A percentile compares a stretch with the other conserved stretches of the same genome.
Evolutionary conservation across 208 protist genomes (phyloP).

Genomic region (Tetramitus jugosus): DNA sequence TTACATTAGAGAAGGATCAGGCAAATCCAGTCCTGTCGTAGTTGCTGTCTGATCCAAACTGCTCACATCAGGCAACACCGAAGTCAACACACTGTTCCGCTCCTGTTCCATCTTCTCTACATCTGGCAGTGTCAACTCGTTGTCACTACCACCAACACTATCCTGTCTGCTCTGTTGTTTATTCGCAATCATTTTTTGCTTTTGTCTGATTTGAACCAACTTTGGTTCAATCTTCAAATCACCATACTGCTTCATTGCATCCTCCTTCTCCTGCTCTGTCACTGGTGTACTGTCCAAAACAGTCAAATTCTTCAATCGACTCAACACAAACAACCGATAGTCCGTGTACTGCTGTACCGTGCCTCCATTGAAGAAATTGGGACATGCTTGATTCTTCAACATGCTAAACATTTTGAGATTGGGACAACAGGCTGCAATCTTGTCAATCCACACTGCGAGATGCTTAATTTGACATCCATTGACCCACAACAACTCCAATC

Average conservation of each 20-base stretch:
- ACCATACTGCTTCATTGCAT: neutral
- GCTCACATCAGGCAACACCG: too few species aligned
- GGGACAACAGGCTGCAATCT: neutral
- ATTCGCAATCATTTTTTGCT: slow-evolving; percentile 19
- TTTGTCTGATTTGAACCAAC: neutral
- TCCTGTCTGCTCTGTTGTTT: too few species aligned
- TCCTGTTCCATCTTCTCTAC: too few species aligned
- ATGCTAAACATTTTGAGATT: slow-evolving; percentile 14
- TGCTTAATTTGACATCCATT: slow-evolving; percentile 8
- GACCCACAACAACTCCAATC: neutral
- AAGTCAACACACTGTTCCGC: too few species aligned
- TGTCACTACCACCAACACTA: too few species aligned
- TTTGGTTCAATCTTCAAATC: slow-evolving; percentile 9
- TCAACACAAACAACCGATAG: slow-evolving; percentile 6
- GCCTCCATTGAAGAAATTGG: slow-evolving; percentile 13
- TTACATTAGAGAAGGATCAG: too few species aligned
- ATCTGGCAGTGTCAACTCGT: too few species aligned
- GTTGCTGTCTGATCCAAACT: too few species aligned
- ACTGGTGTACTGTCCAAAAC: neutral
- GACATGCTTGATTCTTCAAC: slow-evolving; percentile 20
- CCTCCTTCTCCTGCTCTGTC: neutral
- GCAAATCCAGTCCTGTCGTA: too few species aligned
- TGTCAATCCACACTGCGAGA: slow-evolving; percentile 1
- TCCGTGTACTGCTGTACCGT: neutral
- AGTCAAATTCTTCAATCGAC: slow-evolving; percentile 8